A percentile compares a stretch with the other conserved stretches of the same genome.
Evolutionary conservation across 768 basidiomycete species (phyloP).

Genomic region (Tephrocybe rancida): DNA sequence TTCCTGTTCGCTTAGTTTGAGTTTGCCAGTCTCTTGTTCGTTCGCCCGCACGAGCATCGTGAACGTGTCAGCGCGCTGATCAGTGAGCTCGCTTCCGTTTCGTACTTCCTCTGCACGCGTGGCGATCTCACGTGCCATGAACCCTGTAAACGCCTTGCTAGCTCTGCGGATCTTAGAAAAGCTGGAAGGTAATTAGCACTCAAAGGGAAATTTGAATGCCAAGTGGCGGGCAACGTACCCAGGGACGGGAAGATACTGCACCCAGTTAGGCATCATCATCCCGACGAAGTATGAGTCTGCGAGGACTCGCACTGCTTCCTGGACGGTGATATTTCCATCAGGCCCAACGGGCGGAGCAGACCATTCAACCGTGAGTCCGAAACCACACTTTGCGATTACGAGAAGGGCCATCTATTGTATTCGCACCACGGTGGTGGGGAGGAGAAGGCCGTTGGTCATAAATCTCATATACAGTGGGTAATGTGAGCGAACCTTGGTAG

Average conservation of each 20-base stretch:
- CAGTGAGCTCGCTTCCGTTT: neutral
- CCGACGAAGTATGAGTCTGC: conserved; percentile 22
- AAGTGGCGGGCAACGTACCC: conserved; percentile 22
- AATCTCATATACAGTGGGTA: too few species aligned
- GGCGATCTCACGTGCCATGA: conserved; percentile 38
- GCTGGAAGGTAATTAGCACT: conserved; percentile 23
- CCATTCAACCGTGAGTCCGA: conserved; percentile 44
- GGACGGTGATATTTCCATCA: conserved; percentile 37
- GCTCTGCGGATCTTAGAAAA: conserved; percentile 28
- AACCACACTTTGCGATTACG: conserved; percentile 43
- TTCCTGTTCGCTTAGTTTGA: conserved; percentile 39
- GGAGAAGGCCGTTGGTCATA: neutral
- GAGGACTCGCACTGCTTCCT: conserved; percentile 35
- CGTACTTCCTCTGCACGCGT: conserved; percentile 30
- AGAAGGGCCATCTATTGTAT: conserved; percentile 41
- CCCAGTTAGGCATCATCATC: conserved; percentile 34
- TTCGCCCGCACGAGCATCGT: conserved; percentile 47
- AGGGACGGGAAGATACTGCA: conserved; percentile 30
- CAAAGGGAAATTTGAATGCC: neutral
- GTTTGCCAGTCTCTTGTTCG: conserved; percentile 40
- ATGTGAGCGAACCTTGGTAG: neutral
- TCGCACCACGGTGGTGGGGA: neutral
- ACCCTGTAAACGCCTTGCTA: conserved; percentile 26
- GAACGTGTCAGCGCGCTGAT: conserved; percentile 33
- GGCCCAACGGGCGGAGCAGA: conserved; percentile 31